Evolutionary conservation across 2,329 filamentous ascomycete genomes (phyloP), one percentile per base, ranked within the genome.

Genomic region (Diaporthe sp.): DNA sequence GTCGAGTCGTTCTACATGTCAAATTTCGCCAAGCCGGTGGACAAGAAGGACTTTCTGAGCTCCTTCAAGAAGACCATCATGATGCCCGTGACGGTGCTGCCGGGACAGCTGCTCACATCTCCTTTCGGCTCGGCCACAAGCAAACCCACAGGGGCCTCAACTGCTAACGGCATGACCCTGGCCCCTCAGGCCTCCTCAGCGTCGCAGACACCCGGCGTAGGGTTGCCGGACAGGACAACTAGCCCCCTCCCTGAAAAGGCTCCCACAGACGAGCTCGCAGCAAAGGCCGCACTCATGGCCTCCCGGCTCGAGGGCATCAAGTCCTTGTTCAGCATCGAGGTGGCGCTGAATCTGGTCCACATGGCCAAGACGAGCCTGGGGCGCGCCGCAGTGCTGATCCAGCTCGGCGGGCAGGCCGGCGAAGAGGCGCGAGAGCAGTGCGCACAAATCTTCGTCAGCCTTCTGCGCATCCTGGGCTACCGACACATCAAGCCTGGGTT

Each of bases 51-150:
- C 82, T 99, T 99, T 80, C 83, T 99, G 77, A 97, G 93, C 61
- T 98, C 96, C 0, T 99, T 99, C 88, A 98, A 95, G 82, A 98
- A 98, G 84, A 97, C 99, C 12, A 94, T 99, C 78, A 98, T 99
- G 96, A 97, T 98, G 92, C 97, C 97, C 2, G 96, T 99, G 67
- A 98, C 95, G 71, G 96, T 95, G 12, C 87, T 98, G 5, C 84
- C 93, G 3, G 89, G 89, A 44, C 89, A 95, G 76, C 85, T 90
- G 8, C 86, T 91, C 68, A 87, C 87, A 12, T 91, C 87, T n/a
- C 89, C 89, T 73, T 94, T 92, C 81, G 88, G 85, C 76, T 84
- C 84, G 49, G 82, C 81, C 3, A 81, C 82, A 73, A 67, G 81
- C 65, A 88, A 86, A 72, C 81, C 86, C 0, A 76, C 83, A 12